These are phyloP conservation scores for Lecanicillium sp. DNA, from an alignment of 2,329 filamentous ascomycete species.

Conservation along the genomic window DNA sequence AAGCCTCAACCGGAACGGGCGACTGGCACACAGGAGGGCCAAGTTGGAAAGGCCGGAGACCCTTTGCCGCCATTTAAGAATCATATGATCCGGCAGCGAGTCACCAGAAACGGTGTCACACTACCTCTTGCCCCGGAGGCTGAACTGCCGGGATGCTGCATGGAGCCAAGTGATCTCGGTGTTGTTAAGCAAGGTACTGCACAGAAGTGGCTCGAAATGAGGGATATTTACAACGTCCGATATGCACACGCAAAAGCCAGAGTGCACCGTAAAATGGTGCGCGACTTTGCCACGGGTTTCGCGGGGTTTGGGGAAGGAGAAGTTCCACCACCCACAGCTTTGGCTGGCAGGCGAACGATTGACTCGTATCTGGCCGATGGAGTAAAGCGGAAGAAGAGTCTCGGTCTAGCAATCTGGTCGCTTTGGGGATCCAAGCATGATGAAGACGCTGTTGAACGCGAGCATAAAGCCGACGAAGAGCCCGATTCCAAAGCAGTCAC, in stretches of 20 bases:
- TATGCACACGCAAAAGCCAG: slow-evolving; percentile 62
- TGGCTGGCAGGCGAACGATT: slow-evolving; percentile 60
- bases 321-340: slow-evolving; percentile 70
- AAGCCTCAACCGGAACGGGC: slow-evolving; percentile 11
- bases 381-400: slow-evolving; percentile 54
- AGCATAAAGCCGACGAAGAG: slow-evolving; percentile 40
- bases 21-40: slow-evolving; percentile 10
- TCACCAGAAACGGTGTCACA: slow-evolving; percentile 70
- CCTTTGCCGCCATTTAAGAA: slow-evolving; percentile 69
- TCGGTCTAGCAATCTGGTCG: slow-evolving; percentile 76
- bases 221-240: slow-evolving; percentile 62
- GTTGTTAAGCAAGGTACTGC: slow-evolving; percentile 74
- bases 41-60: slow-evolving; percentile 82
- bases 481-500: slow-evolving; percentile 23
- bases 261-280: slow-evolving; percentile 64
- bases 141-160: slow-evolving; percentile 56
- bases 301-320: slow-evolving; percentile 64
- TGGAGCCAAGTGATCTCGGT: slow-evolving; percentile 60
- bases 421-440: slow-evolving; percentile 88
- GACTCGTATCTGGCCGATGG: slow-evolving; percentile 31
- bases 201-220: slow-evolving; percentile 73
- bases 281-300: slow-evolving; percentile 65
- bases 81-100: slow-evolving; percentile 87
- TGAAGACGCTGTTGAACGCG: slow-evolving; percentile 57
- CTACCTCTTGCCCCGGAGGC: slow-evolving; percentile 56